phyloP scores from a whole-genome alignment of 2,329 filamentous ascomycete species.

The Lasiodiplodia gonubiensis region DNA sequence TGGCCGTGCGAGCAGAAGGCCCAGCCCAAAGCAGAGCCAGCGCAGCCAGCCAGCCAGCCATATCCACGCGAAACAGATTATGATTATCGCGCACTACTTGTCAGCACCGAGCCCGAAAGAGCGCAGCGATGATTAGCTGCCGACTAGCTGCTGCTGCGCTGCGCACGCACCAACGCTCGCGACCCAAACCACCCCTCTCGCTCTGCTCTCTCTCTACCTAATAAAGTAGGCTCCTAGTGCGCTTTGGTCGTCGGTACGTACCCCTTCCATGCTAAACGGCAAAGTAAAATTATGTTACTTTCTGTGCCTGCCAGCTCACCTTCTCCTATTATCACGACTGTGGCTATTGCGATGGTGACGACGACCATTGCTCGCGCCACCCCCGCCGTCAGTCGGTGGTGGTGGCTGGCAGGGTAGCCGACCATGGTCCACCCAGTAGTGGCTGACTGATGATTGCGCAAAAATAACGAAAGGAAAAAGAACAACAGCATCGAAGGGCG shows the following conservation, averaged over 20 bases:
- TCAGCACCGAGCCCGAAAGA: not conserved
- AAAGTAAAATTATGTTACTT: not conserved
- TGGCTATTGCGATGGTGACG: not conserved
- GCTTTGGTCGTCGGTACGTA: not conserved
- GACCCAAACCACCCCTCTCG: not conserved
- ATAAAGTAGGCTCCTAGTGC: not conserved
- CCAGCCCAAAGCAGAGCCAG: no score
- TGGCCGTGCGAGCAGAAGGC: no score
- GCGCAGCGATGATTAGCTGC: not conserved
- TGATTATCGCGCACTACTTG: not conserved
- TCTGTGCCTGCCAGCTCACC: not conserved
- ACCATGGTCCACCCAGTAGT: not conserved
- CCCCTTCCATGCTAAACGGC: not conserved
- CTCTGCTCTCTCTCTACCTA: not conserved
- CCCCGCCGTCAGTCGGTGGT: not conserved
- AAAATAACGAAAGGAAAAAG: not conserved
- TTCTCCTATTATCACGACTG: not conserved
- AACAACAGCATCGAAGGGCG: not conserved
- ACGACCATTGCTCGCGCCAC: not conserved
- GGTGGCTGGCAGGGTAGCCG: not conserved
- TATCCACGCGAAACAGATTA: not conserved
- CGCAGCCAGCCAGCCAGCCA: not conserved
- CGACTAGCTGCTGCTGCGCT: not conserved
- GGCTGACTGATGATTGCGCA: not conserved
- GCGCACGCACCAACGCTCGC: not conserved